Percentiles rank a stretch among this genome's conserved stretches.
These are phyloP conservation scores for Gossypium rotundifolium DNA, from an alignment of 345 rosid genomes.

Conservation along the genomic window DNA sequence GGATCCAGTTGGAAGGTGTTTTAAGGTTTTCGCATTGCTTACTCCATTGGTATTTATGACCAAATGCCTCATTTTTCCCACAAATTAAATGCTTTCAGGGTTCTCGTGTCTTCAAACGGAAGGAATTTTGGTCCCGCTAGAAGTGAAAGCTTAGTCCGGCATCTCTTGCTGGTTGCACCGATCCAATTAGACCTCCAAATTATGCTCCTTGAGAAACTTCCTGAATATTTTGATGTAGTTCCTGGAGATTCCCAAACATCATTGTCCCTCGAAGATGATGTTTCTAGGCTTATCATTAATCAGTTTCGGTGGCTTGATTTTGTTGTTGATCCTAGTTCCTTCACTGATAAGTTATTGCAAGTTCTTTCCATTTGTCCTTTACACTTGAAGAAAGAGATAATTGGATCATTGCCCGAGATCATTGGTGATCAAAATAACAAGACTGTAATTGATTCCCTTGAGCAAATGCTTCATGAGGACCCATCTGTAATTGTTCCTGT, in stretches of 20 bases:
- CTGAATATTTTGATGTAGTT: slow-evolving; percentile 48
- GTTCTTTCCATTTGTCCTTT: slow-evolving; percentile 57
- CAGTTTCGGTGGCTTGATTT: slow-evolving; percentile 84
- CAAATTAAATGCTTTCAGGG: slow-evolving; percentile 27
- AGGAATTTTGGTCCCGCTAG: slow-evolving; percentile 20
- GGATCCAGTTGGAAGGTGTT: background rate
- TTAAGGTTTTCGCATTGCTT: background rate
- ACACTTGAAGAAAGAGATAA: slow-evolving; percentile 67
- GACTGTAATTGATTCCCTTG: slow-evolving; percentile 42
- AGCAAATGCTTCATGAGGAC: slow-evolving; percentile 74
- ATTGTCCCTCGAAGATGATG: slow-evolving; percentile 54
- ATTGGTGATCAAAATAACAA: background rate
- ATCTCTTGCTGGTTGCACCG: slow-evolving; percentile 58
- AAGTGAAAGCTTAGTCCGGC: slow-evolving; percentile 49
- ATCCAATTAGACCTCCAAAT: slow-evolving; percentile 62
- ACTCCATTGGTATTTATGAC: background rate
- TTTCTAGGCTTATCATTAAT: slow-evolving; percentile 60
- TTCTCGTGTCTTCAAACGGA: slow-evolving; percentile 35
- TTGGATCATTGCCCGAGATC: slow-evolving; percentile 73
- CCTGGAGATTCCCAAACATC: slow-evolving; percentile 20
- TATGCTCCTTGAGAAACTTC: slow-evolving; percentile 72
- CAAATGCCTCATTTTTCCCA: background rate
- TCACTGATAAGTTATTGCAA: slow-evolving; percentile 62
- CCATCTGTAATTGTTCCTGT: slow-evolving; percentile 58
- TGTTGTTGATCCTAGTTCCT: slow-evolving; percentile 41